These are phyloP conservation scores for Berkeleyomyces rouxiae DNA, from an alignment of 2,329 filamentous ascomycete genomes.

Conservation along the genomic window DNA sequence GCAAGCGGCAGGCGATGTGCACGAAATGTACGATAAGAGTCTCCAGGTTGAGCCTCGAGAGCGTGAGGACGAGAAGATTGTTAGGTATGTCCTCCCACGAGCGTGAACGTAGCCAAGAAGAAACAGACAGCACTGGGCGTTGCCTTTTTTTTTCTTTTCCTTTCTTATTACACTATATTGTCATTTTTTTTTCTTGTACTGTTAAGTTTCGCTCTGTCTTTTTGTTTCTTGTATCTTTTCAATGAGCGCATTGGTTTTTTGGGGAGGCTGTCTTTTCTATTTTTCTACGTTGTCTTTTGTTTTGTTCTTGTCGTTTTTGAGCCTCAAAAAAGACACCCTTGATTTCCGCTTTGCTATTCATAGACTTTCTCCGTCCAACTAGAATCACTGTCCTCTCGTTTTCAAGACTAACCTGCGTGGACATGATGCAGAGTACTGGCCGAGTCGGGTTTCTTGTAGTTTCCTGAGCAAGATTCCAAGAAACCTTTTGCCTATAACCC, in stretches of 20 bases:
- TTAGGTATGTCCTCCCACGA: slow-evolving; percentile 51
- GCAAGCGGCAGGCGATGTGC: slow-evolving; percentile 85
- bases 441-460: slow-evolving; percentile 12
- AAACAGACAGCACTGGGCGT: neutral
- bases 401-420: slow-evolving; percentile 4
- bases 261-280: neutral
- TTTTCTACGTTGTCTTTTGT: neutral
- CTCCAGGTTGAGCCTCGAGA: slow-evolving; percentile 85
- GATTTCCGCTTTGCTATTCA: neutral
- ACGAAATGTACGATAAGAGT: slow-evolving; percentile 99
- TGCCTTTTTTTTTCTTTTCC: neutral
- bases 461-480: neutral
- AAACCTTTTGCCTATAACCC: neutral
- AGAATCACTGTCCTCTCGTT: slow-evolving; percentile 1
- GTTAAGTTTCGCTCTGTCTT: neutral
- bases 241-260: neutral
- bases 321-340: neutral
- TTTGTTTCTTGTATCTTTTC: neutral
- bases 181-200: slow-evolving; percentile 1
- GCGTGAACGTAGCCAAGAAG: slow-evolving; percentile 1
- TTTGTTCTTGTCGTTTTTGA: neutral
- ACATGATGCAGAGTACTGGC: slow-evolving; percentile 8
- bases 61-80: slow-evolving; percentile 97
- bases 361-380: slow-evolving; percentile 1
- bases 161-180: neutral